phyloP scores from a whole-genome alignment of 2,329 filamentous ascomycete species.

The Amauroascus verrucosus region DNA sequence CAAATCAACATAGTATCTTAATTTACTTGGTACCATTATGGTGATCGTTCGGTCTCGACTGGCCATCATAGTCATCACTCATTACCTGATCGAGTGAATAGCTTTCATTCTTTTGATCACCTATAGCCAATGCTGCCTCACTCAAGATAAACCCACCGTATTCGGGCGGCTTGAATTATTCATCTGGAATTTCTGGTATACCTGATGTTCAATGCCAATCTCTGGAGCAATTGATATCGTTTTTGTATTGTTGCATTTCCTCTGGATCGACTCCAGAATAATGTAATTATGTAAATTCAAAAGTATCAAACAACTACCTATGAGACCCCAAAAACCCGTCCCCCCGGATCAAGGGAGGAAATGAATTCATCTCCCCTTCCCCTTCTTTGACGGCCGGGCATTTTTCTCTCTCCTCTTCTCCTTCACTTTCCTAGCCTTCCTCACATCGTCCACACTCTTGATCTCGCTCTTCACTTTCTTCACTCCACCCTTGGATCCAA shows the following conservation, averaged over 20 bases:
- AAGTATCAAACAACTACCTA: neutral
- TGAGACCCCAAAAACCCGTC: neutral
- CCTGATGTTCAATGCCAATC: neutral
- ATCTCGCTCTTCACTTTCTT: slow-evolving; percentile 68
- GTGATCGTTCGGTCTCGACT: neutral
- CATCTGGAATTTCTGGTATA: neutral
- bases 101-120: neutral
- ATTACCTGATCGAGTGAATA: neutral
- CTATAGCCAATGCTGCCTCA: no score
- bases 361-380: slow-evolving; percentile 5
- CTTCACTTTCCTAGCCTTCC: slow-evolving; percentile 66
- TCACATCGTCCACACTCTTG: slow-evolving; percentile 71
- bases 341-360: neutral
- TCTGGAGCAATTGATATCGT: neutral
- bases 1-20: neutral
- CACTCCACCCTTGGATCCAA: slow-evolving; percentile 11
- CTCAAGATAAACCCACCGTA: no score
- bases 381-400: slow-evolving; percentile 62
- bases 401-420: slow-evolving; percentile 79
- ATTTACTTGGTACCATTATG: neutral
- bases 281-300: slow-evolving; percentile 1
- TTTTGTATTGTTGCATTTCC: neutral
- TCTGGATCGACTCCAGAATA: neutral
- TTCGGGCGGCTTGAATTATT: no score
- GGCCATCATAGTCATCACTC: neutral